Percentiles rank a stretch among this genome's conserved stretches.
These are phyloP conservation scores for Microbotryum lychnidis-dioicae DNA, from an alignment of 1,284 basidiomycete genomes.

Conservation along the genomic window DNA sequence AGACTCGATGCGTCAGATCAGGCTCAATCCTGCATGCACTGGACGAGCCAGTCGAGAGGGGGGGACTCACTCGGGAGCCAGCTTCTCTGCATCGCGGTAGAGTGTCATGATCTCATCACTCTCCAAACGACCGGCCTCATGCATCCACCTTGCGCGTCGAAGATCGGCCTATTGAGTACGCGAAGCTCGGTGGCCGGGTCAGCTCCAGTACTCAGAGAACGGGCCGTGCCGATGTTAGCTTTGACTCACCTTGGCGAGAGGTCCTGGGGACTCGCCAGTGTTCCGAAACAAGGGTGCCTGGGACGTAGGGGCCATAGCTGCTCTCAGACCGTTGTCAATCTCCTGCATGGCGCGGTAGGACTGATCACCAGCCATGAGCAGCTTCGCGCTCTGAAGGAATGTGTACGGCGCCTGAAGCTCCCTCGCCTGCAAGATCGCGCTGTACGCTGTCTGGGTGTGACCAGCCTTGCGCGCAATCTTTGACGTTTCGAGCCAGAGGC, in stretches of 20 bases:
- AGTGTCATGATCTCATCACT: slow-evolving; percentile 54
- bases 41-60: slow-evolving; percentile 9
- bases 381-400: slow-evolving; percentile 86
- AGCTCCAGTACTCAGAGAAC: background rate
- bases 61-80: slow-evolving; percentile 51
- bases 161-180: slow-evolving; percentile 58
- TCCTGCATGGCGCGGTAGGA: slow-evolving; percentile 81
- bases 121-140: slow-evolving; percentile 78
- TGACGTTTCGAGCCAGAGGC: slow-evolving; percentile 83
- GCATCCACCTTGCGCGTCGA: slow-evolving; percentile 86
- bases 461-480: slow-evolving; percentile 93
- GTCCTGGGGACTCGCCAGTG: slow-evolving; percentile 1
- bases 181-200: slow-evolving; percentile 1
- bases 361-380: slow-evolving; percentile 71
- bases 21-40: slow-evolving; percentile 8
- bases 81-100: slow-evolving; percentile 52
- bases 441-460: slow-evolving; percentile 95
- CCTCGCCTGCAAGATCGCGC: slow-evolving; percentile 82
- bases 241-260: slow-evolving; percentile 55
- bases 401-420: slow-evolving; percentile 67
- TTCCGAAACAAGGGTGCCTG: background rate
- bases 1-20: background rate
- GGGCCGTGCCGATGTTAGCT: no score
- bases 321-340: slow-evolving; percentile 64
- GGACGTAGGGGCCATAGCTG: background rate